These are phyloP conservation scores for Elongisporangium undulatum DNA, from an alignment of 352 stramenopile species.

Conservation along the genomic window DNA sequence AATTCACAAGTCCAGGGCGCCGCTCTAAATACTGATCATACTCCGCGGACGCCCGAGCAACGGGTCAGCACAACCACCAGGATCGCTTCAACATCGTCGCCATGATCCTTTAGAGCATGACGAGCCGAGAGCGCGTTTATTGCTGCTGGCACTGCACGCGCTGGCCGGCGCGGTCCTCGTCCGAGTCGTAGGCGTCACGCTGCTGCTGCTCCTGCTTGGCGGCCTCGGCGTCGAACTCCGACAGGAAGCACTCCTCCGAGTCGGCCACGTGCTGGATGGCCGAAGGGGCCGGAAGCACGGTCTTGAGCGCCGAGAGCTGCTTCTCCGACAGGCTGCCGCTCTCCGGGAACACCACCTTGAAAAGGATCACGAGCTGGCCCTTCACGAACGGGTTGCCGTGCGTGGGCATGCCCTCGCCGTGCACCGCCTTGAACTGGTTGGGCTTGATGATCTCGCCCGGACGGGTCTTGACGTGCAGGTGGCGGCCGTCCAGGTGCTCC, in stretches of 20 bases:
- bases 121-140: constrained; percentile 36
- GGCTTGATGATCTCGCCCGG: constrained; percentile 93
- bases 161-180: constrained; percentile 90
- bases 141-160: constrained; percentile 89
- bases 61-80: constrained; percentile 6
- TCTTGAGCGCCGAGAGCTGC: constrained; percentile 70
- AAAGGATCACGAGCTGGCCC: constrained; percentile 97
- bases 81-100: constrained; percentile 4
- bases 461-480: constrained; percentile 91
- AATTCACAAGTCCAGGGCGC: background rate
- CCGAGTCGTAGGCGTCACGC: constrained; percentile 88
- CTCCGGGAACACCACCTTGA: constrained; percentile 96
- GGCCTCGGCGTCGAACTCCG: constrained; percentile 91
- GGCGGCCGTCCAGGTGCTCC: constrained; percentile 90
- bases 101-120: constrained; percentile 12
- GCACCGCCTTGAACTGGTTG: constrained; percentile 92
- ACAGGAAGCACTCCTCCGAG: constrained; percentile 82
- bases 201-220: constrained; percentile 76
- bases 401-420: constrained; percentile 97
- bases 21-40: background rate
- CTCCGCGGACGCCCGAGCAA: background rate
- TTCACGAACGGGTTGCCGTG: constrained; percentile 97
- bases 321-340: constrained; percentile 83
- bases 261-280: constrained; percentile 44
- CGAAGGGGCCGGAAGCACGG: constrained; percentile 45